Percentiles rank a stretch among this genome's conserved stretches.
Evolutionary conservation across 352 stramenopile genomes (phyloP).

Genomic region (Paralagenidium karlingii): DNA sequence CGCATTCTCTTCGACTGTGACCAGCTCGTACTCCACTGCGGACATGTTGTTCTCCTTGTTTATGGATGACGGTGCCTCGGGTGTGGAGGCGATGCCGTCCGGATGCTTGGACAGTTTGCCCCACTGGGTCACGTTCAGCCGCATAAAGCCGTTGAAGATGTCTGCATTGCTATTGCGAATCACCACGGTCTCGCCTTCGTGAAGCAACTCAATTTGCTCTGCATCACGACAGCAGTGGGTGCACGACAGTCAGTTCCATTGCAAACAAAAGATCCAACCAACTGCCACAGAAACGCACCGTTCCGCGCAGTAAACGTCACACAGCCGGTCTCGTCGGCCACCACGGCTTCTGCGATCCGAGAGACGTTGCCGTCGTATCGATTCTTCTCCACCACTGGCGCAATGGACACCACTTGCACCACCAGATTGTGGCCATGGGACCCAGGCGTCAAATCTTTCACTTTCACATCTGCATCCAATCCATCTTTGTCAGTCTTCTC

Average conservation of each 20-base stretch:
- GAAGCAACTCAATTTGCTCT: conserved; percentile 70
- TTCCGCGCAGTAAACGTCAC: conserved; percentile 74
- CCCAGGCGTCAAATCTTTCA: conserved; percentile 53
- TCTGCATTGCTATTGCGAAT: conserved; percentile 74
- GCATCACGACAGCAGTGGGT: conserved; percentile 1
- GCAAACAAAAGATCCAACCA: neutral
- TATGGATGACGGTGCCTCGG: conserved; percentile 21
- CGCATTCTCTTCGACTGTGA: conserved; percentile 43
- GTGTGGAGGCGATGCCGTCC: conserved; percentile 62
- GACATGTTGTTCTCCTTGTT: conserved; percentile 70
- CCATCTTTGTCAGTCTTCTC: too few species aligned
- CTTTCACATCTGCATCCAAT: conserved; percentile 57
- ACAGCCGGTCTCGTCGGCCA: conserved; percentile 74
- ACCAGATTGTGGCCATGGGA: conserved; percentile 76
- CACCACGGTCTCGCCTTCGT: conserved; percentile 40
- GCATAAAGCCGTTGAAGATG: conserved; percentile 79
- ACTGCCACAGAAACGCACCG: conserved; percentile 36
- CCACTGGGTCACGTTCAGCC: conserved; percentile 77
- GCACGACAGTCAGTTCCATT: neutral
- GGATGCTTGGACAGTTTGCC: conserved; percentile 63
- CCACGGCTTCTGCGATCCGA: conserved; percentile 58
- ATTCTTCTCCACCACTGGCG: conserved; percentile 42
- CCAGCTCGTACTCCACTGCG: conserved; percentile 71
- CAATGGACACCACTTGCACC: conserved; percentile 53
- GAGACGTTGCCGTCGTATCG: conserved; percentile 49